Conservation (phyloP, 768 basidiomycete genomes). For the Kwoniella pini region DNA sequence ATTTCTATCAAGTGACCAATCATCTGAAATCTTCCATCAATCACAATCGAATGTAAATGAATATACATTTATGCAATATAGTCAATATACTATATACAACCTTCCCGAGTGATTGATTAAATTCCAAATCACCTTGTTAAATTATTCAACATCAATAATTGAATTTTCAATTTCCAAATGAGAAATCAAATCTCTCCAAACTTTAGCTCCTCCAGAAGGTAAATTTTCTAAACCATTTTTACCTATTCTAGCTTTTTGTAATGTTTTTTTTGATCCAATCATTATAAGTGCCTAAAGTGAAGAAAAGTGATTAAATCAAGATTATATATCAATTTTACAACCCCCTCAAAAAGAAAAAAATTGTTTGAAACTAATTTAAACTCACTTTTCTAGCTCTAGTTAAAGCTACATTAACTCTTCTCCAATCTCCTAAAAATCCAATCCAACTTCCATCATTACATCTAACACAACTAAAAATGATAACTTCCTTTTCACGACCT, state of each 20-base stretch:
- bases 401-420: slow-evolving; percentile 85
- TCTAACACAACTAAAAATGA: slow-evolving; percentile 87
- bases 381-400: slow-evolving; percentile 74
- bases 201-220: slow-evolving; percentile 26
- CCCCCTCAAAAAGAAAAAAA: too few relatives aligned
- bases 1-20: too few relatives aligned
- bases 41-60: background rate
- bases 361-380: background rate
- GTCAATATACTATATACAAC: background rate
- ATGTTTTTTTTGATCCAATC: slow-evolving; percentile 41
- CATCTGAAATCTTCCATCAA: background rate
- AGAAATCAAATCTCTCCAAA: slow-evolving; percentile 34
- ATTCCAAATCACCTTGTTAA: too few relatives aligned
- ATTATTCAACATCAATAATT: slow-evolving; percentile 24
- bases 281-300: slow-evolving; percentile 43
- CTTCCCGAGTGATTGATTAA: background rate
- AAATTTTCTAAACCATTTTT: slow-evolving; percentile 10
- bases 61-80: background rate
- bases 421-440: slow-evolving; percentile 83
- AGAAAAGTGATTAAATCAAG: too few relatives aligned
- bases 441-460: slow-evolving; percentile 75
- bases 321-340: too few relatives aligned
- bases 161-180: slow-evolving; percentile 19
- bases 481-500: slow-evolving; percentile 87
- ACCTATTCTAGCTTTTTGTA: slow-evolving; percentile 27